Evolutionary conservation across 2,329 filamentous ascomycete species (phyloP).

Genomic region (Aspergillus clavatus): DNA sequence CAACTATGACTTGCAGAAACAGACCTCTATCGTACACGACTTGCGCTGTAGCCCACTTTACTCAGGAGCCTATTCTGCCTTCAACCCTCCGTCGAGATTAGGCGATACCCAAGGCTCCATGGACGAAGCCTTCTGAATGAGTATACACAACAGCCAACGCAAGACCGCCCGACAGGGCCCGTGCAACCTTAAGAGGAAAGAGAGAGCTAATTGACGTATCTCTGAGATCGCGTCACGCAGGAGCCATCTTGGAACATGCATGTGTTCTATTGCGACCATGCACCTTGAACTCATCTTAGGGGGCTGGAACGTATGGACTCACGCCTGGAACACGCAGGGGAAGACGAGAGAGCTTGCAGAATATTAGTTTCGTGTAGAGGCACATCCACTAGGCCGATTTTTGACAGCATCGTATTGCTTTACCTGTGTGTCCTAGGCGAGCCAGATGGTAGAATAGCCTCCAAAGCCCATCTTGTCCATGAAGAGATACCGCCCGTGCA

Average conservation of each 20-base stretch:
- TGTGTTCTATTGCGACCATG: conserved; percentile 27
- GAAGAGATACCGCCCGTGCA: conserved; percentile 34
- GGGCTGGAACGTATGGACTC: conserved; percentile 6
- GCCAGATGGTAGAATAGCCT: conserved; percentile 41
- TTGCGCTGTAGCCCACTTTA: no score
- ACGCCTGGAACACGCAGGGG: conserved; percentile 3
- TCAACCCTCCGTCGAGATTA: no score
- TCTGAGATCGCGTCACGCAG: conserved; percentile 24
- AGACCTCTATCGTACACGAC: no score
- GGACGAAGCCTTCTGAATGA: no score
- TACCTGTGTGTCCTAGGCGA: conserved; percentile 30
- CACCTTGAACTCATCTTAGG: conserved; percentile 25
- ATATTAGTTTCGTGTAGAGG: conserved; percentile 15
- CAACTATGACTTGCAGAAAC: no score
- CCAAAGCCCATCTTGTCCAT: conserved; percentile 42
- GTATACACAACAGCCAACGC: conserved; percentile 21
- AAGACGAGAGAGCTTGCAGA: conserved; percentile 9
- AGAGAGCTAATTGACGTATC: conserved; percentile 25
- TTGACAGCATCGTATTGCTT: conserved; percentile 30
- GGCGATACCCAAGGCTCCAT: no score
- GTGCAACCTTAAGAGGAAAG: conserved; percentile 26
- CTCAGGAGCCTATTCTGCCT: no score
- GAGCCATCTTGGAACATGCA: conserved; percentile 22
- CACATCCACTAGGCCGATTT: conserved; percentile 19
- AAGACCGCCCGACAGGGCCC: conserved; percentile 18